A percentile compares a stretch with the other conserved stretches of the same genome.
Evolutionary conservation across 2,329 filamentous ascomycete genomes (phyloP).

Genomic region (Tolypocladium ovalisporum): DNA sequence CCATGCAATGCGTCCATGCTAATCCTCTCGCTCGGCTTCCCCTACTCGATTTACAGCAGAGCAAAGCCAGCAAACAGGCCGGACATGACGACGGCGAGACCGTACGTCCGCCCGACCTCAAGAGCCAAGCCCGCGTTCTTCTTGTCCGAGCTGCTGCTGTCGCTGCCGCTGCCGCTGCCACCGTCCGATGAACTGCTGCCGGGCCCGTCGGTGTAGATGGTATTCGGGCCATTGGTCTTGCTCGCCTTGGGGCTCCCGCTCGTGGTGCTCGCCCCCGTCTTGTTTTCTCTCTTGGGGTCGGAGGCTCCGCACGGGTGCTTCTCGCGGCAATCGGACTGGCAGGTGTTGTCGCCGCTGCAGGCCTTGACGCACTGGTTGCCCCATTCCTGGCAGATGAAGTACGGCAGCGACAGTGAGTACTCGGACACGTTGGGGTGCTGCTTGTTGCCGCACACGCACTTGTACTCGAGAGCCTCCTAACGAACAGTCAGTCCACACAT

Average conservation of each 20-base stretch:
- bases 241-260: slow-evolving; percentile 26
- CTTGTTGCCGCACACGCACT: slow-evolving; percentile 60
- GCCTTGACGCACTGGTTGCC: slow-evolving; percentile 53
- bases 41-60: slow-evolving; percentile 18
- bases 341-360: slow-evolving; percentile 47
- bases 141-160: slow-evolving; percentile 5
- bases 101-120: slow-evolving; percentile 24
- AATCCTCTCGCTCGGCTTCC: background rate
- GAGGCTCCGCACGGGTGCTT: slow-evolving; percentile 65
- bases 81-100: slow-evolving; percentile 25
- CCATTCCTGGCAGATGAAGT: slow-evolving; percentile 63
- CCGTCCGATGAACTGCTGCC: slow-evolving; percentile 9
- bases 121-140: slow-evolving; percentile 18
- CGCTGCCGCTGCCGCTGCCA: slow-evolving; percentile 4
- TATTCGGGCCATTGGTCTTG: slow-evolving; percentile 18
- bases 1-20: background rate
- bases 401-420: slow-evolving; percentile 70
- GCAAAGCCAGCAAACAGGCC: slow-evolving; percentile 29
- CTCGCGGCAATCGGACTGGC: slow-evolving; percentile 47
- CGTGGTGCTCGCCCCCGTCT: slow-evolving; percentile 34
- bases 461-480: slow-evolving; percentile 53
- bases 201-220: slow-evolving; percentile 25
- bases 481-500: background rate
- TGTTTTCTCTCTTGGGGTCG: slow-evolving; percentile 49
- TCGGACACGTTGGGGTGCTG: slow-evolving; percentile 60